Base-by-base conservation (phyloP, 2,329 filamentous ascomycete genomes). In the Pyricularia pennisetigena region DNA sequence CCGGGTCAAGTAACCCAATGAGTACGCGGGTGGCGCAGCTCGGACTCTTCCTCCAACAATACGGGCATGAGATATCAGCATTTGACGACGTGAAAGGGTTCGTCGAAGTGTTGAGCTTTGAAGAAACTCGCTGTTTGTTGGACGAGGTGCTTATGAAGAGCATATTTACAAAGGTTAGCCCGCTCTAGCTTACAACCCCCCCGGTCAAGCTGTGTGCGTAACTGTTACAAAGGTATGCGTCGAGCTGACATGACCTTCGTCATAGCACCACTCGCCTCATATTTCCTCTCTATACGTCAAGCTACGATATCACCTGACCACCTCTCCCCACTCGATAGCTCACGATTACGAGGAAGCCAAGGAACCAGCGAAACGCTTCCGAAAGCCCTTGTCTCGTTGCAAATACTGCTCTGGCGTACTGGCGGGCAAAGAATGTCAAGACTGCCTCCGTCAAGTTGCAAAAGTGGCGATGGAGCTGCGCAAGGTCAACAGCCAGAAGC, bases 51-150 rank as follows among this genome's bases (percentile, higher is more conserved):
- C 69, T 78, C 14, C 73, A 76, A n/a, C 73, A 77, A 32, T 73
- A 78, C 68, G 70, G 74, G 23, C 74, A 75, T 66, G 73, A 73
- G 61, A 69, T 75, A 1, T 72, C 77, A 0, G 72, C 75, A 0
- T 85, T 86, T 68, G 79, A 81, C 41, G 83, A 85, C 65, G 71
- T 85, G 59, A 83, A 80, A 69, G 70, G 71, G 0, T 83, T 82
- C 68, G 74, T 82, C 3, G 78, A 81, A 59, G 73, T 75, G 24
- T 77, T 87, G 0, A 76, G 74, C 1, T 74, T 78, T 2, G 71
- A 75, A 0, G 82, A 83, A 7, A 71, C 81, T 8, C 77, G 76
- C 61, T 73, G 77, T 28, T 71, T 85, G 8, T 75, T 82, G 4
- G 74, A 79, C 7, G 70, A 76, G 6, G 65, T 66, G 9, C 65